These are phyloP conservation scores for Kazachstania psychrophila DNA, from an alignment of 805 yeast species.

Conservation along the genomic window DNA sequence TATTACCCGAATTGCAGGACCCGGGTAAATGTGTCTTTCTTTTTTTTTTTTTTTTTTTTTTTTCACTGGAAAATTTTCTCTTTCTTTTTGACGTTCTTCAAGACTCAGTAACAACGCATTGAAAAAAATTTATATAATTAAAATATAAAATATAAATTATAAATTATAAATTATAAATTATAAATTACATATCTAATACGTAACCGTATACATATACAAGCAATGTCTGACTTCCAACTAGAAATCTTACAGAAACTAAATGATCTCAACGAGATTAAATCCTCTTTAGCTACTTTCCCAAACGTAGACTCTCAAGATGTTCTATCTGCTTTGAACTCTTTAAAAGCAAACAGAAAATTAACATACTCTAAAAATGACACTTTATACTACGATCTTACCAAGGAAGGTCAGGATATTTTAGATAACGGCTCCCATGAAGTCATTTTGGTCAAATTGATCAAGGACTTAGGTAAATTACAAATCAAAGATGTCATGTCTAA, in stretches of 20 bases:
- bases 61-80: neutral
- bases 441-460: slow-evolving; percentile 67
- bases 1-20: neutral
- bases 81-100: too few relatives aligned
- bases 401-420: slow-evolving; percentile 75
- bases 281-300: slow-evolving; percentile 63
- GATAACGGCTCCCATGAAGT: slow-evolving; percentile 83
- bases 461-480: slow-evolving; percentile 69
- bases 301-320: slow-evolving; percentile 52
- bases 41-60: neutral
- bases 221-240: slow-evolving; percentile 63
- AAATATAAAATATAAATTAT: too few relatives aligned
- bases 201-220: slow-evolving; percentile 5
- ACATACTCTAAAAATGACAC: slow-evolving; percentile 61
- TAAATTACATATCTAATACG: neutral
- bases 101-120: too few relatives aligned
- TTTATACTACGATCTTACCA: slow-evolving; percentile 65
- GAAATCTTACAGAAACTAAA: slow-evolving; percentile 56
- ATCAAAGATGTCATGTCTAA: slow-evolving; percentile 61
- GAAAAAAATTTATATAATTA: neutral
- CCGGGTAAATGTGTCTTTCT: neutral
- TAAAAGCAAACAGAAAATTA: slow-evolving; percentile 77
- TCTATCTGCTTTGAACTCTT: slow-evolving; percentile 78
- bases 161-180: too few relatives aligned
- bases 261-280: slow-evolving; percentile 51